Conservation (phyloP, 2,329 filamentous ascomycete species). For the Diaporthe longicolla region DNA sequence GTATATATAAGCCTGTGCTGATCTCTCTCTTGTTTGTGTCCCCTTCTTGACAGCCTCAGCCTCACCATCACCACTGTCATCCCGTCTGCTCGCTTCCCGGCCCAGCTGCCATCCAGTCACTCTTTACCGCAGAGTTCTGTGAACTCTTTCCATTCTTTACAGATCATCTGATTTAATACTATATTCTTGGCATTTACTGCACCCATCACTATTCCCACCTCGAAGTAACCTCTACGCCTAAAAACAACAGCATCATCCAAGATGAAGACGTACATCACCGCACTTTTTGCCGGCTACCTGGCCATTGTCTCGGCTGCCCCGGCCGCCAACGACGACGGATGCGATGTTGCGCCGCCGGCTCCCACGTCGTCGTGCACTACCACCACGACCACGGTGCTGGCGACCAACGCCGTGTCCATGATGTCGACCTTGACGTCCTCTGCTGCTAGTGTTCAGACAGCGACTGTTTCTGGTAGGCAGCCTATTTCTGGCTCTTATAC, state of each 20-base stretch:
- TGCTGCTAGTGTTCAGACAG: constrained; percentile 10
- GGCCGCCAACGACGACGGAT: constrained; percentile 17
- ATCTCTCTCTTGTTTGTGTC: constrained; percentile 30
- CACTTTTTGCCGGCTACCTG: constrained; percentile 7
- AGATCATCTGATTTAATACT: constrained; percentile 3
- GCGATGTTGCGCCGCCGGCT: constrained; percentile 5
- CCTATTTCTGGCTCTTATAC: constrained; percentile 34
- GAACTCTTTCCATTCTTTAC: constrained; percentile 37
- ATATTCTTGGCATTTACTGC: background rate
- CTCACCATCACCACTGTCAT: constrained; percentile 21
- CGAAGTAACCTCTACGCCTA: background rate
- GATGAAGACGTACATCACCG: constrained; percentile 30
- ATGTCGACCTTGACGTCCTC: constrained; percentile 12
- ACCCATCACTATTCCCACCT: background rate
- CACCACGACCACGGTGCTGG: constrained; percentile 20
- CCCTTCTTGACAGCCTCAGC: background rate
- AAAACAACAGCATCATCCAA: background rate
- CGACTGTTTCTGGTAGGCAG: constrained; percentile 41
- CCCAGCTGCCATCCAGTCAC: constrained; percentile 14
- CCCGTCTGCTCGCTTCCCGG: background rate
- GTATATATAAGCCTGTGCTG: constrained; percentile 33
- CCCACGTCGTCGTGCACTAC: constrained; percentile 29
- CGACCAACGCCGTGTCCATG: constrained; percentile 27
- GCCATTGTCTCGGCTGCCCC: constrained; percentile 27
- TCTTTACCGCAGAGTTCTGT: constrained; percentile 37